Base-by-base conservation (phyloP, 371 early-diverging fungal genomes). In the Entomophthora muscae region DNA sequence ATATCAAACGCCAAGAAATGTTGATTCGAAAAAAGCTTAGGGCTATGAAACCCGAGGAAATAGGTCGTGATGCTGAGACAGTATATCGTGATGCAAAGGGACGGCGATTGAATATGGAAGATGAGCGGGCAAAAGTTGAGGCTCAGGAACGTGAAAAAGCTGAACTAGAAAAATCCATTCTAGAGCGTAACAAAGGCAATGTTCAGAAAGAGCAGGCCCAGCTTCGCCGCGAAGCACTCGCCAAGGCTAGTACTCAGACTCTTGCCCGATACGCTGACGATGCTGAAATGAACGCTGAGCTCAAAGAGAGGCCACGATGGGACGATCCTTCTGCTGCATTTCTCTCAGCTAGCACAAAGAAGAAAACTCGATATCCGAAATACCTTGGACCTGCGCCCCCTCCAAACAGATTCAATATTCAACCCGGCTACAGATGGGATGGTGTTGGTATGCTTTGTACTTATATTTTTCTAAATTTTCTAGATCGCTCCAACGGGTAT, bases 401-500 rank as follows among this genome's bases (percentile, higher is more conserved):
- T 33, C 86, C 87, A 7, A 93, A 93, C 71, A 73, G 93, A 24
- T 91, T 81, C 70, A 80, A 81, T 66, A 91, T 91, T 54, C 72
- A 74, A 32, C 91, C 93, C 22, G 93, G 93, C 0, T 86, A 87
- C 68, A 79, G 90, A 2, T 93, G 93, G 93, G 93, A 93, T 78
- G 93, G 93, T 2, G 85, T 90, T 32, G 72, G 71, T 69, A 30
- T 57, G 69, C n/a, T 29, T 3, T 30, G n/a, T 1, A 12, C 33
- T n/a, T 7, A 24, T 56, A 5, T 64, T 64, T 30, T 61, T 22
- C 24, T 42, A 21, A 32, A 29, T 29, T n/a, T 32, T 58, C 1
- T 64, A 30, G 91, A 93, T 71, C 78, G 93, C 17, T 86, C 88
- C 13, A 93, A 84, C 68, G 90, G 90, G 24, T 93, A 84, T 66